These are phyloP conservation scores for Amanita pallidorosea DNA, from an alignment of 768 basidiomycete species.

Conservation along the genomic window DNA sequence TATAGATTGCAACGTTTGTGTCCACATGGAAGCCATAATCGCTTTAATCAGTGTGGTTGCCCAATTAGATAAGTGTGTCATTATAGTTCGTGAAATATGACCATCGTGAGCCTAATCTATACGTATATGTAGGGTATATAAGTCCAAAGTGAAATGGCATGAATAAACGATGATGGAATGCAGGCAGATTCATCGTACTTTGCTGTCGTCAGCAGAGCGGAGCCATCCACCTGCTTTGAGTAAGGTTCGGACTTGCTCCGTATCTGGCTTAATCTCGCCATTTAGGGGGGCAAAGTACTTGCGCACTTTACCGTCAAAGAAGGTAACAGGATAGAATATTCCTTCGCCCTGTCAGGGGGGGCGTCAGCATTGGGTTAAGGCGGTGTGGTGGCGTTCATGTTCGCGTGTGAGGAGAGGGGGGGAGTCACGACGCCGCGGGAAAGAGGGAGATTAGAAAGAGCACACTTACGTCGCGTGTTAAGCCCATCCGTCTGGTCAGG, in stretches of 20 bases:
- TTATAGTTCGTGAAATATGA: not conserved
- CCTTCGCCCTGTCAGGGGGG: slow-evolving; percentile 28
- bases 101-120: not conserved
- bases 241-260: slow-evolving; percentile 29
- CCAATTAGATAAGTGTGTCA: not conserved
- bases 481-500: slow-evolving; percentile 30
- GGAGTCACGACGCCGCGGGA: slow-evolving; percentile 5
- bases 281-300: slow-evolving; percentile 56
- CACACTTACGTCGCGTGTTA: slow-evolving; percentile 33
- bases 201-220: slow-evolving; percentile 11
- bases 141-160: not conserved
- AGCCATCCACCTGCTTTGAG: slow-evolving; percentile 41
- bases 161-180: too few species aligned
- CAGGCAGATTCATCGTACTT: not conserved
- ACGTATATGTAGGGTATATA: not conserved
- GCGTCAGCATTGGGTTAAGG: not conserved
- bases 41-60: too few species aligned
- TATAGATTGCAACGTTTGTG: too few species aligned
- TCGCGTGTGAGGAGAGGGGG: not conserved
- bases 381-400: not conserved
- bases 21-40: slow-evolving; percentile 45
- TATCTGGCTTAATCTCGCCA: slow-evolving; percentile 59
- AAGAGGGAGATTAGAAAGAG: not conserved
- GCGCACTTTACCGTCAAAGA: slow-evolving; percentile 31
- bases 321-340: slow-evolving; percentile 44